Evolutionary conservation across 495 filamentous ascomycete species (phyloP).

Genomic region (Penicillium alfredii): DNA sequence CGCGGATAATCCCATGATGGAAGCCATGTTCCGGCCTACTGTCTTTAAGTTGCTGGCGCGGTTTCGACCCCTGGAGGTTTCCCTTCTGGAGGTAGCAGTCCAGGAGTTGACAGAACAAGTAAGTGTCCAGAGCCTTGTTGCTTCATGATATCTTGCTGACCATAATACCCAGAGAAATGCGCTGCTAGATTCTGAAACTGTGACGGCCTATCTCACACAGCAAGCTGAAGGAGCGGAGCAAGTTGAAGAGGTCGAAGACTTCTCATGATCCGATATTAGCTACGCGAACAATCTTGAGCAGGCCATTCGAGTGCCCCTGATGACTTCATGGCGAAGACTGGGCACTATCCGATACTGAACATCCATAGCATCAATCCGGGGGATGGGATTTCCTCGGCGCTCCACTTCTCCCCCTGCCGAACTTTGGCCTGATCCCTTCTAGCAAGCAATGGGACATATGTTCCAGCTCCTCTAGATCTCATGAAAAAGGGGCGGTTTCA

Average conservation of each 20-base stretch:
- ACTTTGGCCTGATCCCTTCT: no score
- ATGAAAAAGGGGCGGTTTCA: no score
- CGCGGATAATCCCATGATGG: slow-evolving; percentile 22
- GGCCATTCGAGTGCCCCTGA: no score
- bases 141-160: slow-evolving; percentile 5
- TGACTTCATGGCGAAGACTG: no score
- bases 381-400: no score
- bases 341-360: no score
- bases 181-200: slow-evolving; percentile 38
- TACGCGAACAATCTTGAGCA: no score
- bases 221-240: slow-evolving; percentile 24
- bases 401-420: no score
- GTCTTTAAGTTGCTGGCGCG: slow-evolving; percentile 38
- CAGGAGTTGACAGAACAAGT: slow-evolving; percentile 58
- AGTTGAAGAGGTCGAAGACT: slow-evolving; percentile 43
- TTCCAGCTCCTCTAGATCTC: no score
- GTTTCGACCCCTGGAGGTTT: slow-evolving; percentile 54
- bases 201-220: slow-evolving; percentile 38
- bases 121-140: slow-evolving; percentile 12
- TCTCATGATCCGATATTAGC: slow-evolving; percentile 40
- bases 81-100: slow-evolving; percentile 49
- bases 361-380: no score
- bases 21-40: slow-evolving; percentile 28
- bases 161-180: slow-evolving; percentile 28
- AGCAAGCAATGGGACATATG: no score